Evolutionary conservation across 495 filamentous ascomycete genomes (phyloP), one percentile per base, ranked within the genome.

Genomic region (Elasticomyces elasticus): DNA sequence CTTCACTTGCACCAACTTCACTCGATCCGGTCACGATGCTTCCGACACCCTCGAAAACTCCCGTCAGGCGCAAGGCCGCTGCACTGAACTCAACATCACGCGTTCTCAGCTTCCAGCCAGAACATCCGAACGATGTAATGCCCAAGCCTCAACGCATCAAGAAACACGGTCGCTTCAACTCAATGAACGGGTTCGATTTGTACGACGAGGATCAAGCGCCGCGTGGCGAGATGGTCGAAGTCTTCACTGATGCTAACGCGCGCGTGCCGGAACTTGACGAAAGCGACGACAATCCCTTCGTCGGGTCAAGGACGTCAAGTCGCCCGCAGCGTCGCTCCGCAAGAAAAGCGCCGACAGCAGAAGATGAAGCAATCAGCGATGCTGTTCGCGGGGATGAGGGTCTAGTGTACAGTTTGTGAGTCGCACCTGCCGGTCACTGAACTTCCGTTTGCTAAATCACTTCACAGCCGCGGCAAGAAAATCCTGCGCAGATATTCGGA

Each of bases 31-130:
- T 40, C 24, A 59, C 55, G 15, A 86, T 87, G 73, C 76, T 96
- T 45, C 90, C 89, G 3, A 97, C 92, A 11, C 92, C 92, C 11
- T 80, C 80, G 45, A 98, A 95, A 69, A 95, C 91, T 1, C 92
- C 92, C 0, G 78, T 79, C 49, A 86, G 85, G 70, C 80, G 83
- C 56, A 79, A 79, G 6, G 71, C 76, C 51, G 71, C 72, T 30
- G 76, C 82, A 24, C 71, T 87, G 45, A 74, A 75, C 42, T 68
- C 78, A 11, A 78, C 89, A 28, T 81, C 88, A 19, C 85, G 89
- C 60, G 81, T 81, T 52, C 72, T 98, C 1, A 95, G 94, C 64
- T 61, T 61, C 50, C 54, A 60, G 20, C 57, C 52, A 5, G 19
- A 51, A 7, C 5, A 51, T 23, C 51, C 72, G 7, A 62, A 66